A percentile compares a stretch with the other conserved stretches of the same genome.
Conservation (phyloP, 2,329 filamentous ascomycete species). For the Phoma sp. region DNA sequence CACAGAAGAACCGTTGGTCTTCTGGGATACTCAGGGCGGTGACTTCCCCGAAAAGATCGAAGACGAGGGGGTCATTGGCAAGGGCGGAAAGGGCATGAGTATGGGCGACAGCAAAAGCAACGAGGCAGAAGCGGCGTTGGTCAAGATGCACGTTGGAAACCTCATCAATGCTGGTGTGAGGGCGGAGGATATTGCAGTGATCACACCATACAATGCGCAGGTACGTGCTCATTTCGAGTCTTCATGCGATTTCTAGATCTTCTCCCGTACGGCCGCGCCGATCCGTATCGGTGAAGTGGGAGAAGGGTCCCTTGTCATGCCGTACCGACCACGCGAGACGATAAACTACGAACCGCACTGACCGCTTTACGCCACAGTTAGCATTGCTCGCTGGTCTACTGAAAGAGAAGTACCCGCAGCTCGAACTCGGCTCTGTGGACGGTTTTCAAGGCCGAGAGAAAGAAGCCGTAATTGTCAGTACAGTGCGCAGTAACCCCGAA, state of each 20-base stretch:
- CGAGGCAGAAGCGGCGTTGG: constrained; percentile 84
- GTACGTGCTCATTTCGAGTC: constrained; percentile 47
- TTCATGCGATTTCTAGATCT: constrained; percentile 13
- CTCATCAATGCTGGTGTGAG: constrained; percentile 81
- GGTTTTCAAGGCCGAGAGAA: constrained; percentile 98
- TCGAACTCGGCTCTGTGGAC: constrained; percentile 96
- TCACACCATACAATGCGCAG: constrained; percentile 97
- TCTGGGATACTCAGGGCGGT: constrained; percentile 95
- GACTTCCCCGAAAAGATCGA: constrained; percentile 86
- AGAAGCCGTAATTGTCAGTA: constrained; percentile 88
- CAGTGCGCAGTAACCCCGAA: constrained; percentile 89
- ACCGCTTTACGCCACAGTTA: constrained; percentile 58
- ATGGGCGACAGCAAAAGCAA: constrained; percentile 86
- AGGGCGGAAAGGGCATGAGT: constrained; percentile 55
- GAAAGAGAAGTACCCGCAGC: constrained; percentile 79
- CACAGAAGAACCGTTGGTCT: constrained; percentile 84
- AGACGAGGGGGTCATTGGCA: constrained; percentile 66
- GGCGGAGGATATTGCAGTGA: constrained; percentile 85
- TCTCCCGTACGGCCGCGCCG: constrained; percentile 12
- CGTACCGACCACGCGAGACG: neutral
- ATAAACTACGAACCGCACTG: constrained; percentile 1
- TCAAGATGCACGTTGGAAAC: constrained; percentile 75
- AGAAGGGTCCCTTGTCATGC: constrained; percentile 18
- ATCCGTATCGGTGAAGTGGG: constrained; percentile 6
- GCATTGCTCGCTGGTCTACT: constrained; percentile 76